Evolutionary conservation across 1,284 basidiomycete genomes (phyloP).

Genomic region (Phylloporus gajari): DNA sequence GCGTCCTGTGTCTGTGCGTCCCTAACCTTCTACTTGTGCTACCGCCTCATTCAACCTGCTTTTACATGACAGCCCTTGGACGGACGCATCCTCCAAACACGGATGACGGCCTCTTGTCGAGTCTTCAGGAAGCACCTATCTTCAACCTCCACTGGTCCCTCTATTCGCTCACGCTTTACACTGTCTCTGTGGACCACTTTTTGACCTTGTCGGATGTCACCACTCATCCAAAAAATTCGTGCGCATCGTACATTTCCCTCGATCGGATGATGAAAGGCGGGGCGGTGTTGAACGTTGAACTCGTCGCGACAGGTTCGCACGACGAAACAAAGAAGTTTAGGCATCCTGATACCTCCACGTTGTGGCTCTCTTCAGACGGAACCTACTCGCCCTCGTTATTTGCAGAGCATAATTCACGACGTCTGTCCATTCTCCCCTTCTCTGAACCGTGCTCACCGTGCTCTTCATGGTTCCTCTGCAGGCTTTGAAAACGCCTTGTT

Average conservation of each 20-base stretch:
- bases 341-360: too few species aligned
- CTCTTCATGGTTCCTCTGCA: too few species aligned
- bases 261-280: slow-evolving; percentile 85
- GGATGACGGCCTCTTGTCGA: slow-evolving; percentile 82
- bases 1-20: too few species aligned
- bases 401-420: too few species aligned
- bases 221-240: slow-evolving; percentile 61
- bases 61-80: slow-evolving; percentile 70
- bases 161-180: slow-evolving; percentile 75
- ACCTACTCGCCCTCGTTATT: too few species aligned
- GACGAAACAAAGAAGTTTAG: slow-evolving; percentile 90
- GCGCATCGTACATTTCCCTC: slow-evolving; percentile 89
- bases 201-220: slow-evolving; percentile 79
- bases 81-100: slow-evolving; percentile 83
- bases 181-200: slow-evolving; percentile 86
- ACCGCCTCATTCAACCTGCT: not conserved
- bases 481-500: too few species aligned
- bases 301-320: slow-evolving; percentile 86
- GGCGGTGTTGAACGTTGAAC: slow-evolving; percentile 80
- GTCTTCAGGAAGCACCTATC: slow-evolving; percentile 80
- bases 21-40: too few species aligned
- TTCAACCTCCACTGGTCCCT: slow-evolving; percentile 86
- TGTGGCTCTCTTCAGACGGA: too few species aligned
- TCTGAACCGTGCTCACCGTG: too few species aligned
- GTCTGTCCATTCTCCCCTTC: too few species aligned